phyloP scores from a whole-genome alignment of 2,329 filamentous ascomycete genomes.

The Chaetomiaceae sp. region DNA sequence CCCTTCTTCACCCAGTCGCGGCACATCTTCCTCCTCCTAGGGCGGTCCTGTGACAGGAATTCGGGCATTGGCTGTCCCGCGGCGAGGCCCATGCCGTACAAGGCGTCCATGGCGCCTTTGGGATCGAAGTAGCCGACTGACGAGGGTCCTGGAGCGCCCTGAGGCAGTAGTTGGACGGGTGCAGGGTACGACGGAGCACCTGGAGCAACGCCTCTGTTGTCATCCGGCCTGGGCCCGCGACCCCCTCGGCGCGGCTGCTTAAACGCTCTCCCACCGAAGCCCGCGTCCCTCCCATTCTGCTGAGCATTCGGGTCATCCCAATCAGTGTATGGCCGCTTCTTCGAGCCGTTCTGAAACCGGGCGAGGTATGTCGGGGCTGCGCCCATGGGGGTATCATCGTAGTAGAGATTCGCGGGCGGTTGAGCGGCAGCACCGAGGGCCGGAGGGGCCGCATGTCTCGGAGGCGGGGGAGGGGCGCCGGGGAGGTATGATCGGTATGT shows the following conservation, averaged over 20 bases:
- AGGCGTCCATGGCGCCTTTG: constrained; percentile 6
- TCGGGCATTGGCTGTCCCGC: constrained; percentile 15
- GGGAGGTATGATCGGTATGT: constrained; percentile 58
- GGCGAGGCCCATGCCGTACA: constrained; percentile 14
- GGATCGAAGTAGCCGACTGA: constrained; percentile 18
- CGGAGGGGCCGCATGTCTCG: constrained; percentile 20
- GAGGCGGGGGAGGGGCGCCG: constrained; percentile 44
- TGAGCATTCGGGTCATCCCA: constrained; percentile 38
- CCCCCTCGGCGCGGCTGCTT: constrained; percentile 59
- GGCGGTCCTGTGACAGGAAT: constrained; percentile 9
- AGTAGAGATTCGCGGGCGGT: constrained; percentile 17
- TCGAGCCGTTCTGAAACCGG: constrained; percentile 27
- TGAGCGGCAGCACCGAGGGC: constrained; percentile 16
- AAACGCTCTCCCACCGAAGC: constrained; percentile 41
- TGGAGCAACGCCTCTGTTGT: neutral
- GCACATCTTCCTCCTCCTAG: constrained; percentile 50
- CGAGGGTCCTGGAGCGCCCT: constrained; percentile 18
- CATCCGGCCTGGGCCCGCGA: constrained; percentile 27
- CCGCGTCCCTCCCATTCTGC: constrained; percentile 29
- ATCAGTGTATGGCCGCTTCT: constrained; percentile 56
- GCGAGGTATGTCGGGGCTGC: constrained; percentile 3
- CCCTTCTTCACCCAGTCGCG: constrained; percentile 70
- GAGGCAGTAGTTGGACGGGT: constrained; percentile 26
- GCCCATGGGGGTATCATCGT: constrained; percentile 20
- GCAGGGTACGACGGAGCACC: constrained; percentile 35